Evolutionary conservation across 257 asterid species (phyloP).

Genomic region (Nemophila menziesii): DNA sequence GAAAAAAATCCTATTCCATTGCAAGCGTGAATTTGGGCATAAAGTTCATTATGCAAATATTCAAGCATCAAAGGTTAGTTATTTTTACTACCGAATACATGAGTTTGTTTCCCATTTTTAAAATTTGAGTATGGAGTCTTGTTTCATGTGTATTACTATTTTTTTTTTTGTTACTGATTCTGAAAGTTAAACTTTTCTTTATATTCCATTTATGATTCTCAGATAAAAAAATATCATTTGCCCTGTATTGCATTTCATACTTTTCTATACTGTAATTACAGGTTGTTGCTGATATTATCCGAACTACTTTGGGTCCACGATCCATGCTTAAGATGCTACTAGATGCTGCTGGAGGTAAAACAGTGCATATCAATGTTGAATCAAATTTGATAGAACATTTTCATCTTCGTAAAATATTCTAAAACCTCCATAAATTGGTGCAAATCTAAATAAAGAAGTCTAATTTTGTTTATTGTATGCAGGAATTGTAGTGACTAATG

Average conservation of each 20-base stretch:
- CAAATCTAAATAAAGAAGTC: not conserved
- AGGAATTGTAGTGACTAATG: constrained; percentile 96
- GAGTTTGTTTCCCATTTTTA: not conserved
- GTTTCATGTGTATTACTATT: not conserved
- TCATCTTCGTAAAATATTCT: not conserved
- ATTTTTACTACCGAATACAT: not conserved
- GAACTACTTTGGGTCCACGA: constrained; percentile 89
- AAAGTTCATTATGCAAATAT: constrained; percentile 87
- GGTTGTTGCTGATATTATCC: constrained; percentile 93
- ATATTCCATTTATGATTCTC: too few species aligned
- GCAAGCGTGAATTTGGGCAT: constrained; percentile 87
- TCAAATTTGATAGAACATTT: not conserved
- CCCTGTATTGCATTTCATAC: not conserved
- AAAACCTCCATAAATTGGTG: not conserved
- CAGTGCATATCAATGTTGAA: not conserved
- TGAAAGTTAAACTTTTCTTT: not conserved
- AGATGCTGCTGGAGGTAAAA: constrained; percentile 68
- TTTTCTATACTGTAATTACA: constrained; percentile 17
- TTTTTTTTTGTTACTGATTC: not conserved
- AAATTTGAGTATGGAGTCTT: not conserved
- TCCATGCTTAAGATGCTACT: constrained; percentile 94
- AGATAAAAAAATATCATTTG: not conserved
- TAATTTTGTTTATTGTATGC: constrained; percentile 1
- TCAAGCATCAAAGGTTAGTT: constrained; percentile 83
- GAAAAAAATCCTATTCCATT: constrained; percentile 68